A percentile compares a stretch with the other conserved stretches of the same genome.
Evolutionary conservation across 2,329 filamentous ascomycete genomes (phyloP).

Genomic region (Clarireedia sp.): DNA sequence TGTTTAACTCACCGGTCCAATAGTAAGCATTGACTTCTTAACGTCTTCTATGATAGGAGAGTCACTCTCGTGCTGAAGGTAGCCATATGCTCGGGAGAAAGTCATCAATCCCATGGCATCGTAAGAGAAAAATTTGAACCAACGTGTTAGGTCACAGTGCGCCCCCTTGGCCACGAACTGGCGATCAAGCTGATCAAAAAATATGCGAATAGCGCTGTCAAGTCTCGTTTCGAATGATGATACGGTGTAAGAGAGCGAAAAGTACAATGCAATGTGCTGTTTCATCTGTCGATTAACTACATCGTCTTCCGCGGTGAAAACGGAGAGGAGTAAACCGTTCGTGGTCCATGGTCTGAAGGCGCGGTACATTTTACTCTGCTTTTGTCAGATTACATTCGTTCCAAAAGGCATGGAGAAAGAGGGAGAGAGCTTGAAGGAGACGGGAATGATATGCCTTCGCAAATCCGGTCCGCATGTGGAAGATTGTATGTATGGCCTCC

Average conservation of each 20-base stretch:
- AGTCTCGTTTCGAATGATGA: conserved; percentile 40
- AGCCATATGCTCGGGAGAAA: conserved; percentile 11
- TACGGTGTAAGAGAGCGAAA: conserved; percentile 11
- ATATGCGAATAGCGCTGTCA: conserved; percentile 21
- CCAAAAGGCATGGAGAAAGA: too few species aligned
- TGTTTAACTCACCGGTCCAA: too few species aligned
- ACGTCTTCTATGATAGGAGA: background rate
- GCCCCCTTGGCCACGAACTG: background rate
- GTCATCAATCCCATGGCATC: conserved; percentile 13
- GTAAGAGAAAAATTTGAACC: conserved; percentile 10
- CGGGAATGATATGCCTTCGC: background rate
- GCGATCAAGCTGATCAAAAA: background rate
- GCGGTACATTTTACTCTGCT: too few species aligned
- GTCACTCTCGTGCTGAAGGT: conserved; percentile 9
- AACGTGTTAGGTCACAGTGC: background rate
- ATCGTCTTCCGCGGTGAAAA: background rate
- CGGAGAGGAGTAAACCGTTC: background rate
- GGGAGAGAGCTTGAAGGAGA: too few species aligned
- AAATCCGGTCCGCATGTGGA: background rate
- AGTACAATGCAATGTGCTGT: conserved; percentile 10
- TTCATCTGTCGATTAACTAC: background rate
- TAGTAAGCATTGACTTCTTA: too few species aligned
- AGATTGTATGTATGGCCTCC: conserved; percentile 2
- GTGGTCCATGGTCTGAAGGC: too few species aligned
- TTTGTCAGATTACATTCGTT: too few species aligned